Conservation (phyloP, 2,329 filamentous ascomycete genomes). For the Pyrenophora teres region DNA sequence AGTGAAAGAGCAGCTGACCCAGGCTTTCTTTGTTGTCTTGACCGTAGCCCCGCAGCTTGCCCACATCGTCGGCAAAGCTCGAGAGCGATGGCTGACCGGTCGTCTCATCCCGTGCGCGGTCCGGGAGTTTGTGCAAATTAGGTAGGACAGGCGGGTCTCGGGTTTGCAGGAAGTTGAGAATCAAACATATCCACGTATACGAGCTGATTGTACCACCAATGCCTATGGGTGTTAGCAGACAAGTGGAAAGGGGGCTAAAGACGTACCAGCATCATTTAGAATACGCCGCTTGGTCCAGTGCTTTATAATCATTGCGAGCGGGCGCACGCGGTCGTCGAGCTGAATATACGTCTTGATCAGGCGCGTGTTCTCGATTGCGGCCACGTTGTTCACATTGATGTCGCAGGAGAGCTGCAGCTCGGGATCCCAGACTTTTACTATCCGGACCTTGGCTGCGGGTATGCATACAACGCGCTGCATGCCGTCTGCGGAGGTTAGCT, state of each 20-base stretch:
- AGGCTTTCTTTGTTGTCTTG: constrained; percentile 78
- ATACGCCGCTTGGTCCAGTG: constrained; percentile 93
- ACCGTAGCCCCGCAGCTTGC: constrained; percentile 74
- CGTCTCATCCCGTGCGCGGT: constrained; percentile 63
- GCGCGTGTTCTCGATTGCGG: constrained; percentile 92
- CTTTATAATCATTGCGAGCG: constrained; percentile 95
- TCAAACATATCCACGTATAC: constrained; percentile 99
- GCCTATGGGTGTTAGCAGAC: constrained; percentile 57
- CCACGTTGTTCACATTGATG: constrained; percentile 98
- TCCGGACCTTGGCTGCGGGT: constrained; percentile 92
- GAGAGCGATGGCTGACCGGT: constrained; percentile 66
- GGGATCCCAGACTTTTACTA: constrained; percentile 98
- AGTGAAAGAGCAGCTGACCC: constrained; percentile 88
- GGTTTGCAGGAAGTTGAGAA: constrained; percentile 93
- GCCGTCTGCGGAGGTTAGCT: constrained; percentile 67
- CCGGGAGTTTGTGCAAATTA: constrained; percentile 75
- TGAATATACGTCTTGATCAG: constrained; percentile 98
- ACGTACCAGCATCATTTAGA: constrained; percentile 92
- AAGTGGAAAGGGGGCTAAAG: constrained; percentile 4
- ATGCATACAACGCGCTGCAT: constrained; percentile 98
- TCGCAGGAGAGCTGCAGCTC: constrained; percentile 88
- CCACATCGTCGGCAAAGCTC: constrained; percentile 85
- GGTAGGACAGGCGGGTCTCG: constrained; percentile 83
- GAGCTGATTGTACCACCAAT: constrained; percentile 91
- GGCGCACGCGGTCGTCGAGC: constrained; percentile 86